Percentiles rank a stretch among this genome's conserved stretches.
phyloP scores from a whole-genome alignment of 2,329 filamentous ascomycete genomes.

The Sarocladium kiliense region DNA sequence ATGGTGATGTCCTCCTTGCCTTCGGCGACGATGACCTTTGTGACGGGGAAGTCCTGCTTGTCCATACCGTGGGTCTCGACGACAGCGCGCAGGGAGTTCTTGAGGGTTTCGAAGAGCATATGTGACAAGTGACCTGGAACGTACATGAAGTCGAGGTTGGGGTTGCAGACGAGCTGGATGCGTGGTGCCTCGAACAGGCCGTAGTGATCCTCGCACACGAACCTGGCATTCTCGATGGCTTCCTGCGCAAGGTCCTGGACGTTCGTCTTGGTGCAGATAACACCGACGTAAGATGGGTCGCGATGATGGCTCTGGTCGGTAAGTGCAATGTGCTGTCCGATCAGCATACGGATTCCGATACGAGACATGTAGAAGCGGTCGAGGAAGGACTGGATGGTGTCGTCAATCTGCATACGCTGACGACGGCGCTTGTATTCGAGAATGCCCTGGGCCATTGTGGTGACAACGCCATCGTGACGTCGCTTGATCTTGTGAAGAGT shows the following conservation, averaged over 20 bases:
- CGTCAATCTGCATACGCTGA: constrained; percentile 97
- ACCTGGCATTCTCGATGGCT: constrained; percentile 97
- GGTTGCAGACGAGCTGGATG: constrained; percentile 92
- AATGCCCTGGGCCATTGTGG: constrained; percentile 95
- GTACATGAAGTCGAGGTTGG: constrained; percentile 97
- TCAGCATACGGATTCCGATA: constrained; percentile 98
- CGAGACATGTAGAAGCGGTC: constrained; percentile 99
- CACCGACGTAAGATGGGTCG: constrained; percentile 93
- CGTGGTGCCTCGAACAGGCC: constrained; percentile 95
- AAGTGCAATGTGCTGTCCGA: constrained; percentile 95
- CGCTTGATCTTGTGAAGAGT: constrained; percentile 92
- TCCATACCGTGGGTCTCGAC: constrained; percentile 94
- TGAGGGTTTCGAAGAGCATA: constrained; percentile 99
- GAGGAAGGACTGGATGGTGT: constrained; percentile 94
- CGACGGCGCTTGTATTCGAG: constrained; percentile 95
- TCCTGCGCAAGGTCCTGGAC: constrained; percentile 92
- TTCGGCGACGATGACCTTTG: constrained; percentile 95
- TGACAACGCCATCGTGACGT: constrained; percentile 93
- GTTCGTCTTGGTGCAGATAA: constrained; percentile 98
- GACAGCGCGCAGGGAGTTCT: constrained; percentile 95
- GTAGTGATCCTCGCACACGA: constrained; percentile 98
- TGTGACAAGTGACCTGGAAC: constrained; percentile 97
- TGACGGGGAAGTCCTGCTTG: constrained; percentile 92
- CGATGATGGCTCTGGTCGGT: constrained; percentile 87
- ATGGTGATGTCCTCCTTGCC: constrained; percentile 99